These are phyloP conservation scores for Neurospora sp. DNA, from an alignment of 495 filamentous ascomycete species.

Conservation along the genomic window DNA sequence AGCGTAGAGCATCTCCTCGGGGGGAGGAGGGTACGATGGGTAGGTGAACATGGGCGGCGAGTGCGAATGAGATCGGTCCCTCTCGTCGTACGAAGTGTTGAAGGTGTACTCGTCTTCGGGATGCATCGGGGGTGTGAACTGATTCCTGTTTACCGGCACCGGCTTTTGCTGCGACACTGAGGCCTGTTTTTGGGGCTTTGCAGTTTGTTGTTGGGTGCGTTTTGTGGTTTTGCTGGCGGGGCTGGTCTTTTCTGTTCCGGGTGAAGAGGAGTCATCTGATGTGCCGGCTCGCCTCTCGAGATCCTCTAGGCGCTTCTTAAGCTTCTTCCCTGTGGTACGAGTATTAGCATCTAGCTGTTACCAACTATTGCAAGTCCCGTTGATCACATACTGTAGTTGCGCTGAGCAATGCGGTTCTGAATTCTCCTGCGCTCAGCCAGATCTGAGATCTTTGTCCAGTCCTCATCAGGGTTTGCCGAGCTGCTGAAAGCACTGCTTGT, in stretches of 20 bases:
- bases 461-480: conserved; percentile 92
- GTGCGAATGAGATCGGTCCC: conserved; percentile 57
- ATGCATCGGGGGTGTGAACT: conserved; percentile 54
- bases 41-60: conserved; percentile 67
- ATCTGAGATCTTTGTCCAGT: conserved; percentile 99
- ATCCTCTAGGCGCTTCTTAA: conserved; percentile 95
- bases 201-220: conserved; percentile 19
- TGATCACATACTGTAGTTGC: conserved; percentile 83
- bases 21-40: conserved; percentile 54
- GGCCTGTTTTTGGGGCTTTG: conserved; percentile 28
- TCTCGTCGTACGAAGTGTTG: conserved; percentile 31
- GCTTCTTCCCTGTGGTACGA: conserved; percentile 73
- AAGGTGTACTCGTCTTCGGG: conserved; percentile 42
- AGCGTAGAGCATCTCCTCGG: conserved; percentile 56
- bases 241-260: conserved; percentile 39
- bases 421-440: conserved; percentile 88
- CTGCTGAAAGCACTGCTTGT: conserved; percentile 96
- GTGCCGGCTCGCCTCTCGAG: conserved; percentile 86
- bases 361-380: neutral
- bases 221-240: conserved; percentile 41
- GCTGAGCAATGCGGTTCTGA: conserved; percentile 95
- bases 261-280: conserved; percentile 54
- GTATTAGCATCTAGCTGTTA: conserved; percentile 3
- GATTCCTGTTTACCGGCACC: conserved; percentile 26
- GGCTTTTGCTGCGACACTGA: conserved; percentile 26